Evolutionary conservation across 352 stramenopile species (phyloP), one percentile per base, ranked within the genome.

Genomic region (Paralagenidium karlingii): DNA sequence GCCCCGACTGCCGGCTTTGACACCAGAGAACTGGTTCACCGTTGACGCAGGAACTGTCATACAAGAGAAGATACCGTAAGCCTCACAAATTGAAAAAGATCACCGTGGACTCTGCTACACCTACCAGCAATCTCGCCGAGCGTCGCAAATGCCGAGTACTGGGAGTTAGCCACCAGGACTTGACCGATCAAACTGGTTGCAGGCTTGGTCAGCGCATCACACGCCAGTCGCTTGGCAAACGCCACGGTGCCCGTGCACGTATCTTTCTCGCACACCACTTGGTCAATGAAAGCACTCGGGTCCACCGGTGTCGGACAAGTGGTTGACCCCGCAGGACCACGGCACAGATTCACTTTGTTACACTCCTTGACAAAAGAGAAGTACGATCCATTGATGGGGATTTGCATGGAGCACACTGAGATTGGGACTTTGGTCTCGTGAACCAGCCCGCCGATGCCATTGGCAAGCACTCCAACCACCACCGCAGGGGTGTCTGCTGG

Each of bases 341-440:
- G 53, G 34, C 77, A 90, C 1, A 87, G 40, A 33, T 73, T 42
- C 0, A 60, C 71, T 8, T 53, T 41, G 43, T 83, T 88, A 48
- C 77, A 90, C 13, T 44, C 59, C 3, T 32, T 22, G 24, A 33
- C 11, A 20, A 5, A 29, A 24, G 74, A 88, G 22, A 90, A 61
- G 12, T 62, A 58, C 22, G 53, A 59, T 32, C 54, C 77, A 16
- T 47, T 73, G 24, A 90, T 40, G 9, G 47, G 30, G 7, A 88
- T 36, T 8, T 47, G 22, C 4, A 42, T 54, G 16, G 74, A 50
- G 30, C 77, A 90, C 16, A 83, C 60, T 11, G 70, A 79, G 9
- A 49, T 15, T 18, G 21, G 27, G 18, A 68, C 38, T 13, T 42
- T 47, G 18, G 34, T 15, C 2, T 36, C 16, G 7, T 36, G 30